These are phyloP conservation scores for Lentinula guzmanii DNA, from an alignment of 768 basidiomycete species.

Conservation along the genomic window DNA sequence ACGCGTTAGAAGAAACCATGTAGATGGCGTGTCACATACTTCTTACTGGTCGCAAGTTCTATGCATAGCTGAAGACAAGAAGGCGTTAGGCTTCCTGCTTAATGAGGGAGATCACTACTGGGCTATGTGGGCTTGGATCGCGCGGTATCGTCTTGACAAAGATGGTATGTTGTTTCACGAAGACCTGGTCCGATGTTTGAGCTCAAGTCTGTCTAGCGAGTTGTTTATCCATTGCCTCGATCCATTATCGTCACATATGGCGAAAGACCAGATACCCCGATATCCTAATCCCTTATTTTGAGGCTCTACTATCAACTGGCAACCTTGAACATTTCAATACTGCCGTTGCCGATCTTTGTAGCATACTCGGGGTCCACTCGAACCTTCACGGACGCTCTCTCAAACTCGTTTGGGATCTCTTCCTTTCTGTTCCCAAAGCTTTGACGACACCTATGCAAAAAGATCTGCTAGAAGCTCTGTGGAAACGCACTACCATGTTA, in stretches of 20 bases:
- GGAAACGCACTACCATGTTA: constrained; percentile 20
- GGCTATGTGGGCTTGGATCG: constrained; percentile 47
- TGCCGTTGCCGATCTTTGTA: constrained; percentile 30
- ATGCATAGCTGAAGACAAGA: constrained; percentile 40
- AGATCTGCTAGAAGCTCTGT: constrained; percentile 28
- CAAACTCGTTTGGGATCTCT: constrained; percentile 34
- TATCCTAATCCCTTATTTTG: constrained; percentile 42
- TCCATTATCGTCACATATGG: constrained; percentile 34
- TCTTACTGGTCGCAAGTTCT: constrained; percentile 47
- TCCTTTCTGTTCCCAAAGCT: constrained; percentile 20
- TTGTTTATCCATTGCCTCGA: constrained; percentile 26
- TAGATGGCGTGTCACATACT: constrained; percentile 14
- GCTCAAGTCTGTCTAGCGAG: not conserved
- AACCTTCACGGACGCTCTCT: constrained; percentile 29
- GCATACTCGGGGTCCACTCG: constrained; percentile 24
- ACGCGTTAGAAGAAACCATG: constrained; percentile 20
- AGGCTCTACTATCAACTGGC: constrained; percentile 26
- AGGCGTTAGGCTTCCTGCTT: constrained; percentile 22
- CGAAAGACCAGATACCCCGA: constrained; percentile 29
- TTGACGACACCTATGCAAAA: constrained; percentile 23
- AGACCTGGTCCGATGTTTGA: not conserved
- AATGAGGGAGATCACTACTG: constrained; percentile 52
- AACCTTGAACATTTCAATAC: constrained; percentile 20
- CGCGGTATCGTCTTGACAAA: constrained; percentile 14
- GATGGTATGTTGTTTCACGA: not conserved